phyloP scores from a whole-genome alignment of 176 grass and related monocot genomes.

The Musa troglodytarum region DNA sequence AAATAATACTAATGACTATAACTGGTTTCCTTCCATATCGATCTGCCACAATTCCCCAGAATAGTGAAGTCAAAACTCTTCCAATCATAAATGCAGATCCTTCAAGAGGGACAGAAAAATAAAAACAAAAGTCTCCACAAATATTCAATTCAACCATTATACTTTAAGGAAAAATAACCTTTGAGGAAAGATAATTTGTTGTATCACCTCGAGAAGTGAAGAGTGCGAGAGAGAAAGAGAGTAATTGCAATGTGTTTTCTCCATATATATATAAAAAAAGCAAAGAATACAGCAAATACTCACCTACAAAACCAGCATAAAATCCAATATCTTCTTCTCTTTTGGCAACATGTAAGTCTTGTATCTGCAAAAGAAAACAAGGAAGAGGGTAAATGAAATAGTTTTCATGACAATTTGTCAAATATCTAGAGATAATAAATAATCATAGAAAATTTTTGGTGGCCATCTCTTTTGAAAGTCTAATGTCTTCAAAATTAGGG shows the following conservation, averaged over 20 bases:
- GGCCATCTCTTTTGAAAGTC: not conserved
- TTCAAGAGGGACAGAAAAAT: constrained; percentile 18
- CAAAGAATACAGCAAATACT: constrained; percentile 12
- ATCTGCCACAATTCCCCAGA: constrained; percentile 73
- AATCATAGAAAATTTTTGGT: not conserved
- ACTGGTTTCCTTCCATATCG: constrained; percentile 62
- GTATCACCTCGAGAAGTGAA: no score
- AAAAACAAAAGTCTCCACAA: not conserved
- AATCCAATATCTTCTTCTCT: constrained; percentile 67
- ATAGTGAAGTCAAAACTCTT: constrained; percentile 51
- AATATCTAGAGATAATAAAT: not conserved
- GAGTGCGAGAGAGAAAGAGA: not conserved
- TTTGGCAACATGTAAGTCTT: constrained; percentile 53
- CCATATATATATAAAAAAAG: not conserved
- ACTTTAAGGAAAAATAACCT: not conserved
- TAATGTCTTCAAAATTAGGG: not conserved
- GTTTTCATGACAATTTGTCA: not conserved
- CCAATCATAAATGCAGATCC: constrained; percentile 53
- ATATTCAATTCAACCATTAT: not conserved
- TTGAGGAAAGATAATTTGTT: no score
- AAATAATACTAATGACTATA: constrained; percentile 51
- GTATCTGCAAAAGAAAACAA: constrained; percentile 32
- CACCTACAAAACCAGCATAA: constrained; percentile 71
- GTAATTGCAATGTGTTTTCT: no score
- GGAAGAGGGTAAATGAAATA: not conserved